Evolutionary conservation across 176 grass and related monocot genomes (phyloP), one percentile per base, ranked within the genome.

Genomic region (Typha latifolia): DNA sequence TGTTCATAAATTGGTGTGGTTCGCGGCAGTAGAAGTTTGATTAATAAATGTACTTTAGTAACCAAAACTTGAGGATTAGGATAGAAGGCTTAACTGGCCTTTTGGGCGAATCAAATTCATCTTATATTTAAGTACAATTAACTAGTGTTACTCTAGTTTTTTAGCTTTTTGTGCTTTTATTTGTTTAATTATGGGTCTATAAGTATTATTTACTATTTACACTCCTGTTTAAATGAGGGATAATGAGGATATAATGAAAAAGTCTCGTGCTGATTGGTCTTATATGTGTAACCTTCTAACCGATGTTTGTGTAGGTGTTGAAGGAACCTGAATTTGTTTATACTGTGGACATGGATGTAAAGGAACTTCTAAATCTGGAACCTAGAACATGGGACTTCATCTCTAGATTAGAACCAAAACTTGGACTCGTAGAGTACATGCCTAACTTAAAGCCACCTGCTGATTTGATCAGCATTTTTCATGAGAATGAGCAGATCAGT

Each of bases 371-470:
- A 59, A 56, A 82, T 68, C 70, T 89, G 63, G 93, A 97, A 52
- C 93, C 88, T 12, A 81, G 88, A 61, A 84, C 88, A 48, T 97
- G 93, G 93, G 93, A 97, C 78, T 92, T 97, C 82, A 87, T 97
- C 78, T 86, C 85, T 80, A 61, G 70, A 55, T 74, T 97, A 75
- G 93, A 92, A 65, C 88, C 88, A 47, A 97, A 84, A 74, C 65
- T 89, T 73, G 93, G 93, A 50, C 16, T 51, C 65, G 48, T 80
- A 74, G 93, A 97, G 76, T 86, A 87, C 81, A 84, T 89, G 82
- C 61, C 82, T 22, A 69, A 86, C 31, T 49, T 66, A 78, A 84
- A 86, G 48, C 15, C 73, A 77, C 72, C 80, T 20, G 31, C 66
- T 69, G 85, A 90, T 89, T 66, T 97, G 62, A 18, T 91, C 68